Base-by-base conservation (phyloP, 176 grass and related monocot species). In the Juncus effusus region DNA sequence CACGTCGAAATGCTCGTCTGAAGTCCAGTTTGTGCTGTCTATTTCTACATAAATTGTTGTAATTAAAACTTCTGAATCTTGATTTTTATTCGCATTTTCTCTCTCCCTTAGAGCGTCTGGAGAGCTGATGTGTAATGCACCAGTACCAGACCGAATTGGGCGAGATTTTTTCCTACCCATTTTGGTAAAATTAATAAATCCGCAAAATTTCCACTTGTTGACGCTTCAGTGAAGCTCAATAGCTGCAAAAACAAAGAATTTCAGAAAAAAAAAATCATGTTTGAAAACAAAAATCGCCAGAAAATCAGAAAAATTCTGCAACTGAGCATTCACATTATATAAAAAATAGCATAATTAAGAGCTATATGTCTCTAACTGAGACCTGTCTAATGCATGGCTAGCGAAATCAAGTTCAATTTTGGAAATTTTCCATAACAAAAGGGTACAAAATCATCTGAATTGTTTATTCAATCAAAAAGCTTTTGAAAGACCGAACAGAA, bases 91-190 rank as follows among this genome's bases (percentile, higher is more conserved):
- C 13, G 50, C 74, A 78, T 87, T 80, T 42, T 65, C 70, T 74
- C 59, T 72, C 75, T 81, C 37, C 16, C 61, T 41, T 36, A 36
- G 3, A 10, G 76, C 40, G 40, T 63, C 19, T 62, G 71, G 77
- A 77, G 64, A 61, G 69, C 72, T 79, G 61, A 39, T 14, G 40
- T 58, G 60, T 52, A 60, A 6, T 47, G 36, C 40, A 54, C 64
- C 16, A n/a, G 58, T 64, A 62, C 51, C 51, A 5, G 82, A 83
- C 42, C 80, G 67, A 59, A 73, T 77, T 40, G 87, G 85, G 36
- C 56, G 77, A 70, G 85, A 77, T 60, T 96, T 96, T 56, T 75
- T 88, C 77, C 87, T 81, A 51, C 84, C 87, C 93, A 96, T 96
- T 59, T 59, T 58, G 40, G 7, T 58, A 7, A 59, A 44, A 71